phyloP scores from a whole-genome alignment of 768 basidiomycete species.

The Pulveroboletus frians region DNA sequence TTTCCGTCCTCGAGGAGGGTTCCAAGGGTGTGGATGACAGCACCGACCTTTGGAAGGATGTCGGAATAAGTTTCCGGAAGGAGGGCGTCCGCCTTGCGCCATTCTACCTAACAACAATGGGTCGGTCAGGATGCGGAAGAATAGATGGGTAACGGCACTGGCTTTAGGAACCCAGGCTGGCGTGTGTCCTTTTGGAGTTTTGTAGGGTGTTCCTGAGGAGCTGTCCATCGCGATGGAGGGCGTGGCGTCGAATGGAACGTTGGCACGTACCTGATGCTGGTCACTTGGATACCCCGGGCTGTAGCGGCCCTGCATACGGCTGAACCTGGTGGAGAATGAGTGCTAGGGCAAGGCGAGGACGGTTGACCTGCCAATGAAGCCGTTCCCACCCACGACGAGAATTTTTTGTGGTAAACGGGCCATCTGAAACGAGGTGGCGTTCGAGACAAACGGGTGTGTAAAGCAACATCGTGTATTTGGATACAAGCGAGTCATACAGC shows the following conservation, averaged over 20 bases:
- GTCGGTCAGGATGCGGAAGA: constrained; percentile 5
- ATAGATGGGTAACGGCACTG: constrained; percentile 13
- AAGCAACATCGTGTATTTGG: not conserved
- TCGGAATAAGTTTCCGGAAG: constrained; percentile 66
- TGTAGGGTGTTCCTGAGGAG: constrained; percentile 81
- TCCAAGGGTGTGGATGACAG: constrained; percentile 92
- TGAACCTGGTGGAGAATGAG: constrained; percentile 58
- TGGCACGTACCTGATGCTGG: constrained; percentile 69
- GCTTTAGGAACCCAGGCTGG: constrained; percentile 85
- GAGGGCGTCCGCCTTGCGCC: constrained; percentile 82
- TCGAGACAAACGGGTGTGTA: not conserved
- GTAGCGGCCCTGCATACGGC: constrained; percentile 89
- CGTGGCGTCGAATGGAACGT: not conserved
- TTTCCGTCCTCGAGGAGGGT: constrained; percentile 74
- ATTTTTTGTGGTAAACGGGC: constrained; percentile 48
- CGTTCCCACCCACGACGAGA: constrained; percentile 97
- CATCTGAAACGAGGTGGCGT: constrained; percentile 8
- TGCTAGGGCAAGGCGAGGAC: not conserved
- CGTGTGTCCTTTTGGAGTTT: constrained; percentile 82
- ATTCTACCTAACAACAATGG: constrained; percentile 59
- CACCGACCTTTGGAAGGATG: constrained; percentile 60
- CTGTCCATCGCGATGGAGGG: constrained; percentile 35
- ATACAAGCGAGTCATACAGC: constrained; percentile 2
- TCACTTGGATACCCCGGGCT: constrained; percentile 77
- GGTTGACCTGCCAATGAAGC: constrained; percentile 75